phyloP scores from a whole-genome alignment of 805 yeast species.

The Naumovozyma castellii region DNA sequence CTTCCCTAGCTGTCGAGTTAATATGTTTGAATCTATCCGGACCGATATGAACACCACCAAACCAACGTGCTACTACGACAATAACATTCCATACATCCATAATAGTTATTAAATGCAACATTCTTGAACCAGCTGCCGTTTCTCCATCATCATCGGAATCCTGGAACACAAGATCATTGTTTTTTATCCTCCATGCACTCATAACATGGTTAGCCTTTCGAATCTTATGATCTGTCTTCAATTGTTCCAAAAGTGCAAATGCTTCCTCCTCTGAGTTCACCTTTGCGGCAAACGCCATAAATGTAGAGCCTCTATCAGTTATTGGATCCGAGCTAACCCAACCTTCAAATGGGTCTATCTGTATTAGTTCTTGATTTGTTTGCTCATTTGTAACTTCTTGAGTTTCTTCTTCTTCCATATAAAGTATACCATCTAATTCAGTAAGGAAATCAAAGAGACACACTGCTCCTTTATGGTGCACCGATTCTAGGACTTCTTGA shows the following conservation, averaged over 20 bases:
- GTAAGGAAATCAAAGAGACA: conserved; percentile 70
- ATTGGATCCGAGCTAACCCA: conserved; percentile 77
- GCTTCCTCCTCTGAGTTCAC: conserved; percentile 67
- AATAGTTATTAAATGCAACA: conserved; percentile 66
- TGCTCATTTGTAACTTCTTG: conserved; percentile 10
- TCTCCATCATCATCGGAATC: conserved; percentile 98
- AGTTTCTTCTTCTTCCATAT: conserved; percentile 23
- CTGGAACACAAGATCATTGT: conserved; percentile 47
- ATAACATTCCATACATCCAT: conserved; percentile 79
- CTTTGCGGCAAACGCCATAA: conserved; percentile 62
- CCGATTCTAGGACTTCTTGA: conserved; percentile 42
- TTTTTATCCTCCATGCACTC: conserved; percentile 73
- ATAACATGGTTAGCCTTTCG: conserved; percentile 68
- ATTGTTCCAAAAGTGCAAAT: conserved; percentile 36
- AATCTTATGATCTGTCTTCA: conserved; percentile 59
- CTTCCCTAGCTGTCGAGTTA: conserved; percentile 80
- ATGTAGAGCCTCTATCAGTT: conserved; percentile 75
- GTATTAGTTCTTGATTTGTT: conserved; percentile 8
- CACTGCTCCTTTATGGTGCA: conserved; percentile 53
- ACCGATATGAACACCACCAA: conserved; percentile 83
- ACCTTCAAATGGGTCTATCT: conserved; percentile 45
- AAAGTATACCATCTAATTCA: conserved; percentile 50
- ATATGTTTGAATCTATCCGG: conserved; percentile 93
- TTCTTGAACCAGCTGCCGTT: conserved; percentile 85
- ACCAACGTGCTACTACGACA: conserved; percentile 83